Evolutionary conservation across 345 rosid species (phyloP).

Genomic region (Bruguiera gymnorhiza): DNA sequence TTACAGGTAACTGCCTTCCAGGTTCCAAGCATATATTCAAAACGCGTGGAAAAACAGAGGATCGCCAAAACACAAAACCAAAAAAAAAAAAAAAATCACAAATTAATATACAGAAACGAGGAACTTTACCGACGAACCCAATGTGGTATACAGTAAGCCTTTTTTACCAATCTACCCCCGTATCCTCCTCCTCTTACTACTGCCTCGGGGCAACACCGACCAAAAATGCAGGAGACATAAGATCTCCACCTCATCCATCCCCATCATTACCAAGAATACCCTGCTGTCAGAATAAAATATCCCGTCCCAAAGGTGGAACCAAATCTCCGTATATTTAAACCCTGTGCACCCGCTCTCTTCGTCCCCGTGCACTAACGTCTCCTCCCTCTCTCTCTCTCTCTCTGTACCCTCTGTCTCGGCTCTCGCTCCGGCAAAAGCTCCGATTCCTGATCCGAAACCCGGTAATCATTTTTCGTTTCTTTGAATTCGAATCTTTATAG

Average conservation of each 20-base stretch:
- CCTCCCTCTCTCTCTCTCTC: background rate
- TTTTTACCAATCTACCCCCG: too few species aligned
- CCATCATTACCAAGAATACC: background rate
- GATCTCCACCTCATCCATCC: background rate
- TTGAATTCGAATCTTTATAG: background rate
- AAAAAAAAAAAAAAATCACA: too few species aligned
- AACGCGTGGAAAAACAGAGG: background rate
- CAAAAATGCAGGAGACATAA: background rate
- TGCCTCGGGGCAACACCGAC: background rate
- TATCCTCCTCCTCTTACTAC: too few species aligned
- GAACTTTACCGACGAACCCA: too few species aligned
- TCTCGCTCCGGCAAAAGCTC: background rate
- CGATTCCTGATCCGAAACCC: background rate
- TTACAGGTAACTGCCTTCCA: background rate
- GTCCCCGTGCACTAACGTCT: too few species aligned
- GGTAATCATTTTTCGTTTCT: background rate
- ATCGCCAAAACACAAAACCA: too few species aligned
- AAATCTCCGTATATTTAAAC: background rate
- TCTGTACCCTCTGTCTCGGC: background rate
- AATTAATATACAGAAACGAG: too few species aligned
- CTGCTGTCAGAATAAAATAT: background rate
- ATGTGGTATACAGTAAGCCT: too few species aligned
- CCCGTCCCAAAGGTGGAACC: background rate
- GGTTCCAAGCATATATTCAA: background rate
- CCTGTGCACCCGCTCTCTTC: background rate